Conservation (phyloP, 306 rosid species). For the Luffa acutangula region DNA sequence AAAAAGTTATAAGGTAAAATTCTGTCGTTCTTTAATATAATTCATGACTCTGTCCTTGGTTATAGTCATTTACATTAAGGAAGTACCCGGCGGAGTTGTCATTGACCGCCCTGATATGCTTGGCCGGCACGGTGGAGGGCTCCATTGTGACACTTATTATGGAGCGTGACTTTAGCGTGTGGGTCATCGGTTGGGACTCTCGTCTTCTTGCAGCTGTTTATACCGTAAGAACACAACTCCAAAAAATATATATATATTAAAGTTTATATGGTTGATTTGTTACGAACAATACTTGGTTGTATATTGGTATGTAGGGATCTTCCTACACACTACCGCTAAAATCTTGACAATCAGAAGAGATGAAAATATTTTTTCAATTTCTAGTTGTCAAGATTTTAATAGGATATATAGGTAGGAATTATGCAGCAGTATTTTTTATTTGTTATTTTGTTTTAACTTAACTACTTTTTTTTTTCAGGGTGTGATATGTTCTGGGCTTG, state of each 20-base stretch:
- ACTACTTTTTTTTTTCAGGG: constrained; percentile 37
- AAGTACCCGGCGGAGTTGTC: constrained; percentile 87
- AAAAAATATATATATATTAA: too few species aligned
- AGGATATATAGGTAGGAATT: too few species aligned
- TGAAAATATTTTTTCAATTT: too few species aligned
- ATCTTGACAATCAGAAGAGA: too few species aligned
- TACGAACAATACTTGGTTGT: too few species aligned
- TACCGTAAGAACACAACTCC: constrained; percentile 41
- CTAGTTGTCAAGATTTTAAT: too few species aligned
- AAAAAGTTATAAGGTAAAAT: too few species aligned
- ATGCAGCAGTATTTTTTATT: neutral
- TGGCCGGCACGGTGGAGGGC: constrained; percentile 67
- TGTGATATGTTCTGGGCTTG: constrained; percentile 85
- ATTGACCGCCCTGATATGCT: constrained; percentile 84
- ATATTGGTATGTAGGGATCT: too few species aligned
- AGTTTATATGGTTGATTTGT: too few species aligned
- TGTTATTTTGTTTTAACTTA: neutral
- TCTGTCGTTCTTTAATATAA: too few species aligned
- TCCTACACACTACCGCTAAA: too few species aligned
- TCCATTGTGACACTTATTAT: constrained; percentile 46
- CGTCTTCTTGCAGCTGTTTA: constrained; percentile 91
- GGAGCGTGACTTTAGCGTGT: constrained; percentile 62
- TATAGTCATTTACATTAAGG: constrained; percentile 75
- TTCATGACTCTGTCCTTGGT: too few species aligned
- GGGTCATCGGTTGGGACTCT: constrained; percentile 93